phyloP scores from a whole-genome alignment of 2,329 filamentous ascomycete genomes.

The Elsinoe necatrix region DNA sequence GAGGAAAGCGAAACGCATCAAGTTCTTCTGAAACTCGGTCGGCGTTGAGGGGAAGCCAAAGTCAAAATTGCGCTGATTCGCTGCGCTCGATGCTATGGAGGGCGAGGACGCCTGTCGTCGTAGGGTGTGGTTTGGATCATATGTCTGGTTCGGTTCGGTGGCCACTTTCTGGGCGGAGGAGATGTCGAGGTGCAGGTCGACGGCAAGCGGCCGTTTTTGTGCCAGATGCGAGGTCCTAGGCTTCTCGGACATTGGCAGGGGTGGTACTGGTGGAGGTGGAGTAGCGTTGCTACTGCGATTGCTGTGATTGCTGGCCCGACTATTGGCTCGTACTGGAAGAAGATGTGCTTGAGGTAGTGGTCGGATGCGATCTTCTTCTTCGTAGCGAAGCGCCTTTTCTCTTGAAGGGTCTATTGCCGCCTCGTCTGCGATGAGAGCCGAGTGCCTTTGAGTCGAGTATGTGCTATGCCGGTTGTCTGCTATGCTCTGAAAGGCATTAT shows the following conservation, averaged over 20 bases:
- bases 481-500: slow-evolving; percentile 78
- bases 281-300: slow-evolving; percentile 36
- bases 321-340: slow-evolving; percentile 24
- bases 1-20: slow-evolving; percentile 86
- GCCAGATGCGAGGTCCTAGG: slow-evolving; percentile 35
- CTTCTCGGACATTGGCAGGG: slow-evolving; percentile 30
- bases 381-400: slow-evolving; percentile 68
- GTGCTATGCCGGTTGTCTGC: slow-evolving; percentile 57
- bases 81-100: slow-evolving; percentile 18
- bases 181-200: slow-evolving; percentile 32
- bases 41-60: slow-evolving; percentile 73
- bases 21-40: slow-evolving; percentile 77
- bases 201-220: slow-evolving; percentile 1
- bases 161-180: slow-evolving; percentile 32
- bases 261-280: slow-evolving; percentile 26
- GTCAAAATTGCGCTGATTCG: slow-evolving; percentile 32
- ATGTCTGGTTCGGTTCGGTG: slow-evolving; percentile 20
- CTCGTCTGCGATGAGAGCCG: slow-evolving; percentile 71
- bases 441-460: slow-evolving; percentile 54
- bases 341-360: slow-evolving; percentile 58
- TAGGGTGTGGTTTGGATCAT: slow-evolving; percentile 15
- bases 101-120: not conserved
- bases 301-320: slow-evolving; percentile 20
- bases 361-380: slow-evolving; percentile 77
- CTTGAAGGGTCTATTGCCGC: slow-evolving; percentile 69